Percentiles rank a stretch among this genome's conserved stretches.
Evolutionary conservation across 2,329 filamentous ascomycete genomes (phyloP).

Genomic region (Ampelomyces quisqualis): DNA sequence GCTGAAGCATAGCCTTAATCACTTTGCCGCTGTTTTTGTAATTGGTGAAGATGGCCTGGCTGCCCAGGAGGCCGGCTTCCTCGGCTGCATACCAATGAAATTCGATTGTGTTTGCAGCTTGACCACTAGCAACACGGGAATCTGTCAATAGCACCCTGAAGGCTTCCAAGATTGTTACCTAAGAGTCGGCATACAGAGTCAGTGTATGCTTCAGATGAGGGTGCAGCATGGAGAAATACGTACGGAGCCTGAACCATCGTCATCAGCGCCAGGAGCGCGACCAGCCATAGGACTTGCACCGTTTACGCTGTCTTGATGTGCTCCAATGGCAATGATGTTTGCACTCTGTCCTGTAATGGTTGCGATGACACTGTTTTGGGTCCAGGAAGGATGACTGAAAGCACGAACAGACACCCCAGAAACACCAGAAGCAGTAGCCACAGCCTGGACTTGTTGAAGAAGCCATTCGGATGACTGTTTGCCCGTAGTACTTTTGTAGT

Average conservation of each 20-base stretch:
- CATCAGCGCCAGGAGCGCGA: conserved; percentile 84
- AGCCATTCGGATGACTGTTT: conserved; percentile 85
- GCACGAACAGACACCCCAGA: conserved; percentile 67
- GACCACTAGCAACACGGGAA: conserved; percentile 65
- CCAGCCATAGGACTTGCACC: conserved; percentile 78
- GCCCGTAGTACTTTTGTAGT: conserved; percentile 50
- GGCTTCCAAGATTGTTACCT: conserved; percentile 86
- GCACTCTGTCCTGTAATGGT: conserved; percentile 81
- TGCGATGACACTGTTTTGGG: conserved; percentile 84
- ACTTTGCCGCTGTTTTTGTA: conserved; percentile 73
- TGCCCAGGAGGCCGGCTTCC: conserved; percentile 81
- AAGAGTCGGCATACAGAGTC: too few relatives aligned
- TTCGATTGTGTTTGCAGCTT: conserved; percentile 81
- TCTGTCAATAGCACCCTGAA: conserved; percentile 75
- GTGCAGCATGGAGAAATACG: not conserved
- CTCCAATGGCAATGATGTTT: conserved; percentile 81
- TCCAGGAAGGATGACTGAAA: conserved; percentile 74
- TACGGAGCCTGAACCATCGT: conserved; percentile 78
- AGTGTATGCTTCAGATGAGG: not conserved
- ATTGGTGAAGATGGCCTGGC: conserved; percentile 78
- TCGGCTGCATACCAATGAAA: conserved; percentile 96
- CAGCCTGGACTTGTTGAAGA: conserved; percentile 67
- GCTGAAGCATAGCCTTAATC: conserved; percentile 93
- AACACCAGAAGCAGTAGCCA: conserved; percentile 69
- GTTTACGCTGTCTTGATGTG: conserved; percentile 93